These are phyloP conservation scores for Aspergillus terreus DNA, from an alignment of 2,329 filamentous ascomycete species.

Conservation along the genomic window DNA sequence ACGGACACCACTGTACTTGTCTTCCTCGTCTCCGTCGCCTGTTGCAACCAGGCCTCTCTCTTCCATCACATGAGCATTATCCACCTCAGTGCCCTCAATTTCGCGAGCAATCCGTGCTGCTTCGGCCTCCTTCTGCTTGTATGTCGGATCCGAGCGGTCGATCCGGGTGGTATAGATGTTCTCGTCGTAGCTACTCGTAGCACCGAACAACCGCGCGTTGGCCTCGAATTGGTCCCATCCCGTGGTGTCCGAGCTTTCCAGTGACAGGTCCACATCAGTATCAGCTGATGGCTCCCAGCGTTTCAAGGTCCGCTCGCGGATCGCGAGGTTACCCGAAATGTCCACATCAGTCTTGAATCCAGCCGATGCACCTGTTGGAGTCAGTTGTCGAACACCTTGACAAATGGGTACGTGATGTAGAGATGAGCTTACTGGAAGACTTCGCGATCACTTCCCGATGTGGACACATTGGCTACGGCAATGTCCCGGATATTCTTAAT, in stretches of 20 bases:
- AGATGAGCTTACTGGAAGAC: conserved; percentile 54
- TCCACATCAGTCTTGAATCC: conserved; percentile 83
- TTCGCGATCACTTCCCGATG: conserved; percentile 51
- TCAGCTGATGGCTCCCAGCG: conserved; percentile 73
- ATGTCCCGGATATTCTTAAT: conserved; percentile 59
- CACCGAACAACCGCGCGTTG: conserved; percentile 82
- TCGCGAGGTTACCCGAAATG: conserved; percentile 70
- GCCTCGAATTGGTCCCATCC: conserved; percentile 92
- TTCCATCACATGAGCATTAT: conserved; percentile 82
- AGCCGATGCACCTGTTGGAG: conserved; percentile 56
- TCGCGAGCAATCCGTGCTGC: conserved; percentile 84
- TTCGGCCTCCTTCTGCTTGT: conserved; percentile 70
- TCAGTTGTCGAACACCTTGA: neutral
- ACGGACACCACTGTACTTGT: conserved; percentile 92
- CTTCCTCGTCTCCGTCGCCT: conserved; percentile 79
- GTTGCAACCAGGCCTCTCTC: conserved; percentile 70
- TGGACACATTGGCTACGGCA: conserved; percentile 50
- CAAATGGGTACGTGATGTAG: neutral
- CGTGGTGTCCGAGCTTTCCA: conserved; percentile 57
- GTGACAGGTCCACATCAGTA: conserved; percentile 60
- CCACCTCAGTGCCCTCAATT: conserved; percentile 72
- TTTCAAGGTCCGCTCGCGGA: conserved; percentile 72
- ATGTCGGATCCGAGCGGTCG: conserved; percentile 77
- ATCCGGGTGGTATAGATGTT: conserved; percentile 91
- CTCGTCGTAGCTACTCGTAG: conserved; percentile 89